Evolutionary conservation across 2,329 filamentous ascomycete species (phyloP).

Genomic region (Paecilomyces variotii): DNA sequence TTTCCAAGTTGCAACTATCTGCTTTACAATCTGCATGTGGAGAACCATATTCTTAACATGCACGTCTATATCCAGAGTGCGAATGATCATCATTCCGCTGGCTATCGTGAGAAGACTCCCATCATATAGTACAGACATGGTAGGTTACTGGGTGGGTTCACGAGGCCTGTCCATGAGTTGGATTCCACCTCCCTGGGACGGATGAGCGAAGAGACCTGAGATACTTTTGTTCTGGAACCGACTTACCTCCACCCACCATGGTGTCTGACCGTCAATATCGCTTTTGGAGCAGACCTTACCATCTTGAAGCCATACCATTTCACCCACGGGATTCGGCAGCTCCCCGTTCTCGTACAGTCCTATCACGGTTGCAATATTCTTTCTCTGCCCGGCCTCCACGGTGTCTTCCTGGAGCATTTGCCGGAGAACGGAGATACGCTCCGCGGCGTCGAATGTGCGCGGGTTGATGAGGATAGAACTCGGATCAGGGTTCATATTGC

Average conservation of each 20-base stretch:
- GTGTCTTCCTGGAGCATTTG: neutral
- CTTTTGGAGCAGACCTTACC: neutral
- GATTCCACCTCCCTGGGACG: neutral
- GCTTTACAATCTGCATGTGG: neutral
- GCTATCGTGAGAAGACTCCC: neutral
- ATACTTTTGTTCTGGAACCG: neutral
- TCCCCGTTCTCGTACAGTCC: neutral
- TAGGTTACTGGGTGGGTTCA: neutral
- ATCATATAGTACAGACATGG: neutral
- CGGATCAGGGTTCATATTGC: neutral
- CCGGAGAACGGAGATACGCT: neutral
- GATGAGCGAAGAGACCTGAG: neutral
- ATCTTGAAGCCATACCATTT: neutral
- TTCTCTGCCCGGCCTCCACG: neutral
- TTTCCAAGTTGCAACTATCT: neutral
- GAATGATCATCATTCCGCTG: neutral
- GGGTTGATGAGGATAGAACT: neutral
- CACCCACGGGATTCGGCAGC: neutral
- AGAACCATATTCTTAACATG: neutral
- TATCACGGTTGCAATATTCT: neutral
- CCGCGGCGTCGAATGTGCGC: neutral
- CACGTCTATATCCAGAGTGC: neutral
- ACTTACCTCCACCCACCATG: neutral
- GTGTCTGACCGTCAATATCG: neutral
- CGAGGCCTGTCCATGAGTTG: neutral